phyloP scores from a whole-genome alignment of 2,329 filamentous ascomycete species.

The Lasiodiplodia theobromae region DNA sequence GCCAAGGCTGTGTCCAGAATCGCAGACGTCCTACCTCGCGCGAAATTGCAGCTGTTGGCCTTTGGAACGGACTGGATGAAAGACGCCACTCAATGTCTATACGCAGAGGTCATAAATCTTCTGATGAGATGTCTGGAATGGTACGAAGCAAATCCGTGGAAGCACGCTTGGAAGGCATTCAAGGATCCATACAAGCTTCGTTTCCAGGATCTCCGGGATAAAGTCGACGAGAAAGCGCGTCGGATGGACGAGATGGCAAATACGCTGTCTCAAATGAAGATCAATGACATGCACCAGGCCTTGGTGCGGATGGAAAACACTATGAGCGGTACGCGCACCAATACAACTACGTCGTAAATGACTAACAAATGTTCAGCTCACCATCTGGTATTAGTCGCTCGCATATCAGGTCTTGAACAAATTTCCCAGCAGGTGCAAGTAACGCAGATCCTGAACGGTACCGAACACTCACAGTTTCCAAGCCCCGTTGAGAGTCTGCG shows the following conservation, averaged over 20 bases:
- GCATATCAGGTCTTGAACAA: neutral
- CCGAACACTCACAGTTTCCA: neutral
- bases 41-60: constrained; percentile 12
- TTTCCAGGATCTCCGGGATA: constrained; percentile 29
- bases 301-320: neutral
- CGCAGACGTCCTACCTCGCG: constrained; percentile 29
- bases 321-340: neutral
- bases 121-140: constrained; percentile 25
- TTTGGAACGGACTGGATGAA: constrained; percentile 31
- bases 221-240: constrained; percentile 16
- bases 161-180: constrained; percentile 25
- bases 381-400: neutral
- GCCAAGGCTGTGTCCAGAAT: constrained; percentile 30
- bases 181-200: constrained; percentile 28
- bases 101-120: constrained; percentile 31
- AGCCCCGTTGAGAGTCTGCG: neutral
- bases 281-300: constrained; percentile 7
- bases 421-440: neutral
- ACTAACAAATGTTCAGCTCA: neutral
- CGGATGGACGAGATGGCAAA: constrained; percentile 30
- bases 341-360: too few species aligned
- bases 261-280: constrained; percentile 1
- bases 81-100: constrained; percentile 25
- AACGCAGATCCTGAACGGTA: neutral
- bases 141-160: constrained; percentile 29